Evolutionary conservation across 1,284 basidiomycete genomes (phyloP), one percentile per base, ranked within the genome.

Genomic region (Ganoderma meredithae): DNA sequence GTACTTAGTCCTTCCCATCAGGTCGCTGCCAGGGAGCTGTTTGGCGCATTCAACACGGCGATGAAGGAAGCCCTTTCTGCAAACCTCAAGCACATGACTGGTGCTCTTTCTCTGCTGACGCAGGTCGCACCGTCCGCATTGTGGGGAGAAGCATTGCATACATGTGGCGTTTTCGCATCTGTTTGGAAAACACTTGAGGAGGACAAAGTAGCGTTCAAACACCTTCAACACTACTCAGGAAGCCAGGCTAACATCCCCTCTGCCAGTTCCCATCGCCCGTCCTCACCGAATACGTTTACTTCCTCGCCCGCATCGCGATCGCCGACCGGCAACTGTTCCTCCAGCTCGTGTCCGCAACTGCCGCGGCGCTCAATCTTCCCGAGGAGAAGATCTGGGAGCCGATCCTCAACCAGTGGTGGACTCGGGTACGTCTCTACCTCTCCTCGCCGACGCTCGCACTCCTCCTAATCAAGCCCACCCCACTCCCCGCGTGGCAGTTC

Each of bases 391-490:
- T 93, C 0, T 92, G 87, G 80, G 89, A 93, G 68, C 81, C 81
- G 1, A 79, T 95, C 41, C 78, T 95, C 64, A 90, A 94, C 73
- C 90, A 92, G 69, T 95, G 93, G 90, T 94, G 91, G 89, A 86
- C 85, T 62, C 89, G 91, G 77, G 93, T 92, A 76, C 73, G 81
- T 79, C 36, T 17, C 3, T 22, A 22, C 19, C 7, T 22, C 40
- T 41, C 36, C 58, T 40, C 39, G 22, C n/a, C 58, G 40, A 13
- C 52, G 27, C 52, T 55, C 22, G 27, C 27, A 27, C 52, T 15
- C 27, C 6, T 27, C 22, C 8, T 58, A 68, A 39, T 1, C 7
- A 25, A 39, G 15, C 15, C 17, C 49, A 12, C 47, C 4, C 12
- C 8, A n/a, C 22, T 33, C 15, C 3, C 7, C 17, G 17, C 19